A percentile compares a stretch with the other conserved stretches of the same genome.
Conservation (phyloP, 768 basidiomycete species). For the Boletales sp. region DNA sequence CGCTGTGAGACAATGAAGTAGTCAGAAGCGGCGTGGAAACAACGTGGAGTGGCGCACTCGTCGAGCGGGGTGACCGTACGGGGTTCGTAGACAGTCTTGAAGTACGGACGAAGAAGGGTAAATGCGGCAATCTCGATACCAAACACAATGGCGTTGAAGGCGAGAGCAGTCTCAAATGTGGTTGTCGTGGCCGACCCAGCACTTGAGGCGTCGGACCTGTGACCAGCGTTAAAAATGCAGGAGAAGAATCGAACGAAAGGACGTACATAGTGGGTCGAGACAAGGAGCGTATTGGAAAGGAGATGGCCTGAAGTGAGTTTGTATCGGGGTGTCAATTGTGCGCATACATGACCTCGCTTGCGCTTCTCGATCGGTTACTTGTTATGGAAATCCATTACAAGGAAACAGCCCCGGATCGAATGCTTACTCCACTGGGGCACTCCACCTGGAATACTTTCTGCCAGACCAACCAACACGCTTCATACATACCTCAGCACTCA, state of each 20-base stretch:
- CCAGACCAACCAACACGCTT: too few species aligned
- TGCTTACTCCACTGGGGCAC: not conserved
- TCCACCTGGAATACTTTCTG: too few species aligned
- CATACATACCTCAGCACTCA: too few species aligned
- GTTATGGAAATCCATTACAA: too few species aligned
- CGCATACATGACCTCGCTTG: conserved; percentile 2
- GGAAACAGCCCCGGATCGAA: not conserved
- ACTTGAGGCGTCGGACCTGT: conserved; percentile 37
- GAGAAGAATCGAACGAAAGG: not conserved
- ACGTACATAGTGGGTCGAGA: conserved; percentile 21
- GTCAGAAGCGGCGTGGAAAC: not conserved
- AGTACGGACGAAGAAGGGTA: conserved; percentile 78
- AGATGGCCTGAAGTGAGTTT: conserved; percentile 2
- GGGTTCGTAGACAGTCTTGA: conserved; percentile 88
- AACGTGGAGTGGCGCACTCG: conserved; percentile 30
- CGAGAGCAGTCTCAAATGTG: conserved; percentile 82
- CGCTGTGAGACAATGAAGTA: conserved; percentile 32
- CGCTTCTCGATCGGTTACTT: conserved; percentile 8
- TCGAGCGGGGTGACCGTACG: conserved; percentile 61
- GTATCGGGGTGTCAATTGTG: not conserved
- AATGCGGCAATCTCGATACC: conserved; percentile 69
- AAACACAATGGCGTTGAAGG: conserved; percentile 76
- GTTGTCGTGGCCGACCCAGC: conserved; percentile 63
- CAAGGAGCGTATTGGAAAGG: conserved; percentile 14
- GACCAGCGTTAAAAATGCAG: not conserved